A percentile compares a stretch with the other conserved stretches of the same genome.
Evolutionary conservation across 352 stramenopile genomes (phyloP).

Genomic region (Thalassiosira sp.): DNA sequence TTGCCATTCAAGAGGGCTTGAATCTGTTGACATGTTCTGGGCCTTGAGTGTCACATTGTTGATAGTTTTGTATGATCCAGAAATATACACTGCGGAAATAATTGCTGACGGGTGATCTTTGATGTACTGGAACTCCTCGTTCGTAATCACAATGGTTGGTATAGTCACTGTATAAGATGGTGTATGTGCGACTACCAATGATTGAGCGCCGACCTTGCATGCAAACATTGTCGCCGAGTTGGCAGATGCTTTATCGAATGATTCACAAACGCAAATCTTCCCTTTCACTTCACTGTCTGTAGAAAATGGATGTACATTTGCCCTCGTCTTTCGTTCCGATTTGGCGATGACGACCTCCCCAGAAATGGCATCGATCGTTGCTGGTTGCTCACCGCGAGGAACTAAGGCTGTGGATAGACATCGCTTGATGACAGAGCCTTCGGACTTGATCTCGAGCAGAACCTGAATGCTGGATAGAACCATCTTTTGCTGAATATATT

Average conservation of each 20-base stretch:
- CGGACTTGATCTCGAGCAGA: slow-evolving; percentile 23
- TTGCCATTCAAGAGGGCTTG: slow-evolving; percentile 20
- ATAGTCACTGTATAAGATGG: slow-evolving; percentile 11
- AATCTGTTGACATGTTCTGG: slow-evolving; percentile 1
- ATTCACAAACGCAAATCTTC: slow-evolving; percentile 23
- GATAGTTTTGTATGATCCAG: slow-evolving; percentile 14
- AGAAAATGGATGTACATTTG: not conserved
- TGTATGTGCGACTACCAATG: slow-evolving; percentile 16
- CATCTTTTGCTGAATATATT: not conserved
- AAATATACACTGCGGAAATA: slow-evolving; percentile 14
- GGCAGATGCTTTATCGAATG: slow-evolving; percentile 14
- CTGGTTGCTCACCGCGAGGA: slow-evolving; percentile 7
- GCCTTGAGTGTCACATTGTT: slow-evolving; percentile 20
- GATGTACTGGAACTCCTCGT: slow-evolving; percentile 11
- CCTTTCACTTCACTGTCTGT: slow-evolving; percentile 9
- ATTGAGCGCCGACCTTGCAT: slow-evolving; percentile 7
- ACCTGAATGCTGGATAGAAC: slow-evolving; percentile 18
- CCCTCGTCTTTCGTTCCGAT: slow-evolving; percentile 17
- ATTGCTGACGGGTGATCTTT: not conserved
- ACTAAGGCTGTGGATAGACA: slow-evolving; percentile 23
- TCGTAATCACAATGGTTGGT: slow-evolving; percentile 23
- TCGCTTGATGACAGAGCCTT: slow-evolving; percentile 27
- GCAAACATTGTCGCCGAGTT: slow-evolving; percentile 15
- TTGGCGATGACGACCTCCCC: slow-evolving; percentile 9
- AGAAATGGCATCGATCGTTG: slow-evolving; percentile 9